phyloP scores from a whole-genome alignment of 2,329 filamentous ascomycete genomes.

The Graphilbum sp. region DNA sequence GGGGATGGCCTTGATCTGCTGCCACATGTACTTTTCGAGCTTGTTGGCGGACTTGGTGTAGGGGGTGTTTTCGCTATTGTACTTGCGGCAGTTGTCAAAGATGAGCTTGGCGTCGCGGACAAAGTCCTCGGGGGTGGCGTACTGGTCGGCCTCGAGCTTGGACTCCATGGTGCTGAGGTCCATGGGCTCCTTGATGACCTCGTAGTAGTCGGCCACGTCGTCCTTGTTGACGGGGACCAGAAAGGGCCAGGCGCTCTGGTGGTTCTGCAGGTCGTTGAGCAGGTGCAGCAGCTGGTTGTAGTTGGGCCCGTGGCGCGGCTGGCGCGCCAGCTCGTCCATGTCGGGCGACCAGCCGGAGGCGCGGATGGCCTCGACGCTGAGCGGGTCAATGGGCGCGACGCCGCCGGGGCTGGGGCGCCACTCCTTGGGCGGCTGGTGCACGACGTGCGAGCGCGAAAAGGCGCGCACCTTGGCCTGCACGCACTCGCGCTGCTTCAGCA shows the following conservation, averaged over 20 bases:
- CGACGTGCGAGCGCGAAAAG: slow-evolving; percentile 72
- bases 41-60: slow-evolving; percentile 94
- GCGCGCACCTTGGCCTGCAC: slow-evolving; percentile 90
- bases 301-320: slow-evolving; percentile 89
- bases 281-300: slow-evolving; percentile 88
- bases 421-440: slow-evolving; percentile 70
- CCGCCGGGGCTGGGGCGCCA: slow-evolving; percentile 52
- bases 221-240: slow-evolving; percentile 84
- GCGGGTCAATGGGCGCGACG: slow-evolving; percentile 61
- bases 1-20: slow-evolving; percentile 76
- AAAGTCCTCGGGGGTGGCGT: slow-evolving; percentile 83
- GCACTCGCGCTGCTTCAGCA: slow-evolving; percentile 92
- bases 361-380: slow-evolving; percentile 75
- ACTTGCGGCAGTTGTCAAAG: slow-evolving; percentile 87
- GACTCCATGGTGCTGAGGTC: slow-evolving; percentile 90
- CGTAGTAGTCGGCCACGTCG: slow-evolving; percentile 97
- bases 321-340: slow-evolving; percentile 92
- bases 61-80: slow-evolving; percentile 88
- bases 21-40: slow-evolving; percentile 89
- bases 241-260: slow-evolving; percentile 88
- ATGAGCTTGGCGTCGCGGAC: slow-evolving; percentile 76
- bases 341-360: slow-evolving; percentile 89
- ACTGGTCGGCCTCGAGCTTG: slow-evolving; percentile 86
- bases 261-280: slow-evolving; percentile 89
- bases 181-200: slow-evolving; percentile 97